Percentiles rank a stretch among this genome's conserved stretches.
phyloP scores from a whole-genome alignment of 2,329 filamentous ascomycete genomes.

The Penicillium concentricum region DNA sequence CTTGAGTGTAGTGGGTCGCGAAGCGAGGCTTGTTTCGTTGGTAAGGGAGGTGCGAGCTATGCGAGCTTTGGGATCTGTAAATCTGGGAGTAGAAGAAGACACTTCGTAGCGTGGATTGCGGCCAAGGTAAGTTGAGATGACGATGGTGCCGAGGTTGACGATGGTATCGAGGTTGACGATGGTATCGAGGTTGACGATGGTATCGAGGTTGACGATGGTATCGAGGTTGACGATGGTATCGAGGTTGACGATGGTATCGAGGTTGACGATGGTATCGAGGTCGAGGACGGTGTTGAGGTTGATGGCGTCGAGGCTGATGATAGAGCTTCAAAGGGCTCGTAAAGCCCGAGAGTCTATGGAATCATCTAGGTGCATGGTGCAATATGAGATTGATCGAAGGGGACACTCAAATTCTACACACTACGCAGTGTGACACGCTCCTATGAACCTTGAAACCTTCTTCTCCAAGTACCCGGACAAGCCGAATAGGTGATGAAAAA shows the following conservation, averaged over 20 bases:
- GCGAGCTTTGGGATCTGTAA: background rate
- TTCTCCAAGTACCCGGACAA: conserved; percentile 57
- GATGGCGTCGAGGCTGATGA: background rate
- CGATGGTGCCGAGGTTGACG: background rate
- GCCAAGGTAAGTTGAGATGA: no score
- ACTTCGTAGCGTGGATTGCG: no score
- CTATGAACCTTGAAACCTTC: conserved; percentile 25
- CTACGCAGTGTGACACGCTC: background rate
- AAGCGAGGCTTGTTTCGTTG: background rate
- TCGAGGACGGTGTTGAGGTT: background rate
- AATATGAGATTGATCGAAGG: background rate
- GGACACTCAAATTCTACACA: background rate
- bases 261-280: background rate
- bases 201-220: background rate
- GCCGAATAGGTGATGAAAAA: conserved; percentile 57
- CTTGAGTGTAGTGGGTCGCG: background rate
- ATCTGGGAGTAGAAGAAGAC: background rate
- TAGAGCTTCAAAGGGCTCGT: background rate
- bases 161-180: background rate
- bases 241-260: background rate
- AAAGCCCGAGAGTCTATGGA: background rate
- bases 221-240: background rate
- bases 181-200: no score
- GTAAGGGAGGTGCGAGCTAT: background rate
- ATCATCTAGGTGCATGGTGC: background rate